Conservation (phyloP, 306 rosid species). For the Gillenia trifoliata region DNA sequence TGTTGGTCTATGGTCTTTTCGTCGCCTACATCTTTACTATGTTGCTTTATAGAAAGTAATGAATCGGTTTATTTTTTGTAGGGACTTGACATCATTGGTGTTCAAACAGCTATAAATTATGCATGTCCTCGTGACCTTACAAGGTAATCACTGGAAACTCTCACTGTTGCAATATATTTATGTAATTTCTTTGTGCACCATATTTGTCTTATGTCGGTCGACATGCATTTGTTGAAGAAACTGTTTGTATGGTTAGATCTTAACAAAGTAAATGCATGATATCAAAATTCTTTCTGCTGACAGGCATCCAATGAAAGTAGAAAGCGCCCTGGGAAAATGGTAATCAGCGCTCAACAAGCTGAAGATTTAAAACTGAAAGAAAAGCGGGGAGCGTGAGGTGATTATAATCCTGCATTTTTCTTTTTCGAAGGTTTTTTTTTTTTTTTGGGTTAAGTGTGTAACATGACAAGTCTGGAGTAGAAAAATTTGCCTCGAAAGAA, state of each 20-base stretch:
- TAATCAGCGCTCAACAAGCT: constrained; percentile 72
- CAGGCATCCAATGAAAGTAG: constrained; percentile 54
- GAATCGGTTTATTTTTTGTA: constrained; percentile 23
- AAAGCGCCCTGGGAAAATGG: constrained; percentile 42
- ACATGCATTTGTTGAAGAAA: no score
- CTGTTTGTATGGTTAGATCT: no score
- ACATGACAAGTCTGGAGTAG: constrained; percentile 34
- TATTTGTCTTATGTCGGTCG: no score
- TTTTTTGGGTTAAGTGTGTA: neutral
- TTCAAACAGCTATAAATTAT: constrained; percentile 88
- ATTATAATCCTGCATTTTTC: neutral
- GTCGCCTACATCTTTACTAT: neutral
- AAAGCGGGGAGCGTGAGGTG: constrained; percentile 79
- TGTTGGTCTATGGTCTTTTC: neutral
- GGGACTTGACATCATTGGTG: constrained; percentile 96
- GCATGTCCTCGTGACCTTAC: constrained; percentile 93
- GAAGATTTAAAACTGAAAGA: constrained; percentile 79
- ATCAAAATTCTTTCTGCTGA: constrained; percentile 11
- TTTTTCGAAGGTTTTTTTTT: neutral
- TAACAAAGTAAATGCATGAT: neutral
- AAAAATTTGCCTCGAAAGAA: constrained; percentile 83
- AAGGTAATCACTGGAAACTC: constrained; percentile 40
- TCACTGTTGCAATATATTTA: neutral
- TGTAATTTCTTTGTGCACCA: no score
- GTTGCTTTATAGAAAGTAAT: neutral